phyloP scores from a whole-genome alignment of 2,329 filamentous ascomycete genomes.

The Dryadomyces quercivorus region DNA sequence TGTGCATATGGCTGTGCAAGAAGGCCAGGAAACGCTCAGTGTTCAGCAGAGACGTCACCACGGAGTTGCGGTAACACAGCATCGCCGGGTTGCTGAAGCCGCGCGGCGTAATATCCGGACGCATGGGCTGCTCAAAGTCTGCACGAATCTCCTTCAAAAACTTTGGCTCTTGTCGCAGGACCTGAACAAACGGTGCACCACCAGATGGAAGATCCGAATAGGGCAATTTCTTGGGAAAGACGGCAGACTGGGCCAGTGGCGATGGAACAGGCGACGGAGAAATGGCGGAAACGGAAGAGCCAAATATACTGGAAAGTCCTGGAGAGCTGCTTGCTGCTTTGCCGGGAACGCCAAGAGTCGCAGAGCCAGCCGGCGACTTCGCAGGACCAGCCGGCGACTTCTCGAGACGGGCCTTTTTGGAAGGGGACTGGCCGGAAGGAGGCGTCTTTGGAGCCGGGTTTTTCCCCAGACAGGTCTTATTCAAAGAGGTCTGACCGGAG shows the following conservation, averaged over 20 bases:
- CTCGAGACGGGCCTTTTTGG: no score
- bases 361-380: no score
- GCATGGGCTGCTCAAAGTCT: slow-evolving; percentile 6
- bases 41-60: slow-evolving; percentile 9
- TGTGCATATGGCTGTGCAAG: slow-evolving; percentile 3
- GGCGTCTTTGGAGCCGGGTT: no score
- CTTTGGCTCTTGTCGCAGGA: not conserved
- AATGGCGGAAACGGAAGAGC: no score
- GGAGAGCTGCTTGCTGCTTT: no score
- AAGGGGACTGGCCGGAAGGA: no score
- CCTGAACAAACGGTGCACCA: slow-evolving; percentile 2
- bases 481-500: no score
- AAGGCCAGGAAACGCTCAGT: slow-evolving; percentile 8
- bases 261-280: not conserved
- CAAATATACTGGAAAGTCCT: no score
- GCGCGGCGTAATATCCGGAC: not conserved
- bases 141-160: slow-evolving; percentile 5
- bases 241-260: not conserved
- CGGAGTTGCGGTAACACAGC: slow-evolving; percentile 12
- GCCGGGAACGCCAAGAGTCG: no score
- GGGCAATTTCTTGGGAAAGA: not conserved
- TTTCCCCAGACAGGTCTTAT: no score
- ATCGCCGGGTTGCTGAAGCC: slow-evolving; percentile 6
- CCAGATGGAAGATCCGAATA: not conserved
- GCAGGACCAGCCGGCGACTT: no score